Evolutionary conservation across 208 protist species (phyloP), one percentile per base, ranked within the genome.

Genomic region (Wallacemonas sp.): DNA sequence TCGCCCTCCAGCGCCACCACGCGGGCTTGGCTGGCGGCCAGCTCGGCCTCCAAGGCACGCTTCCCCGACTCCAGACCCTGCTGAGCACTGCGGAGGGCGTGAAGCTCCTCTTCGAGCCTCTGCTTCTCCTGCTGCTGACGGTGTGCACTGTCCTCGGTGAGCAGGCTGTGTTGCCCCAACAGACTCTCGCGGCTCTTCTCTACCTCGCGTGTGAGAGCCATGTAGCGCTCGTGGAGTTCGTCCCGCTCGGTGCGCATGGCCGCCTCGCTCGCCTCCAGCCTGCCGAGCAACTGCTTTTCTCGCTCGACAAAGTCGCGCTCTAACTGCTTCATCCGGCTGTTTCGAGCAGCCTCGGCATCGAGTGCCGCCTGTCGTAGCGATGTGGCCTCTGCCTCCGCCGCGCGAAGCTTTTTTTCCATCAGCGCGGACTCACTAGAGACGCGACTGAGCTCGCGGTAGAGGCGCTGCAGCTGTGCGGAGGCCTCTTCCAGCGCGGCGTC

Each of bases 401-500:
- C 65, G 24, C 78, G 75, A 41, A 86, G 50, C 26, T 67, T 69
- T 52, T 79, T 76, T 62, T 73, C 69, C 44, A 75, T 60, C n/a
- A 42, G 34, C 3, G 38, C 50, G 17, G 62, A 72, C 38, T 90
- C 81, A 6, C 70, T 65, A 10, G 79, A 84, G 27, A 75, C 64
- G n/a, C 73, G 80, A 66, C 74, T 83, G 62, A 91, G 46, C 62
- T 92, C 85, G 30, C 81, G 73, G 63, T 92, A 91, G 12, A 95
- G 66, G 13, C 79, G 74, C 72, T 91, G 83, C n/a, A 93, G 70
- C 69, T 95, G 83, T 59, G 64, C 66, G 10, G 90, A 65, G 8
- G 87, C 85, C 66, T 92, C 90, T 52, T 91, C 83, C n/a, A 95
- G 57, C 8, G 90, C 87, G 21, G 76, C 83, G 62, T 95, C 90